Base-by-base conservation (phyloP, 2,329 filamentous ascomycete genomes). In the Xenoacremonium recifei region DNA sequence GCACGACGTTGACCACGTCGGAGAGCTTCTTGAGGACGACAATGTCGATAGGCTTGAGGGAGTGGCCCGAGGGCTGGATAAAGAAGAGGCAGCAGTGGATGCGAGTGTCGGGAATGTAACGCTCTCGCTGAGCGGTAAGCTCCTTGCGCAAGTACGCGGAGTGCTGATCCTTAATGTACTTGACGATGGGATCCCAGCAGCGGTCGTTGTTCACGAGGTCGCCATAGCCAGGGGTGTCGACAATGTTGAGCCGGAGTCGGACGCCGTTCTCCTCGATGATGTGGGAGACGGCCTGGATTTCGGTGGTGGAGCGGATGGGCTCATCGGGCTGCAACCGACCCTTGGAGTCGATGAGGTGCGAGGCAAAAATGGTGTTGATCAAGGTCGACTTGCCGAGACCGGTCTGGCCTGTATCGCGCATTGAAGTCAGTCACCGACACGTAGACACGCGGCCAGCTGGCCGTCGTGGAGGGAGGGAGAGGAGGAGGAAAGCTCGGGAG, bases 141-240 rank as follows among this genome's bases (percentile, higher is more conserved):
- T 99, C 93, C 81, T 99, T 99, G 72, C 93, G 89, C 59, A 99
- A 84, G 76, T 97, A 99, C 62, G 93, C 92, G 39, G 90, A 96
- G 79, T 99, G 93, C 78, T 99, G 93, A 73, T 99, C 93, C 81
- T 99, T 99, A 81, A 99, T 99, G 75, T 99, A 99, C 79, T 99
- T 99, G 79, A 99, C 92, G 68, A 99, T 99, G 51, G 93, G 93
- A 67, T 99, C 93, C 93, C 93, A 99, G 84, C 93, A 99, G 80
- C 93, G 87, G 76, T 99, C 93, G 72, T 99, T 99, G 82, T 99
- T 99, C 72, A 99, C 93, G 65, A 96, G 83, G 64, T 99, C 93
- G 64, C 93, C 93, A 64, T 99, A 99, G 53, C 93, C 93, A 52
- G 93, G 93, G 52, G 93, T 99, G 68, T 99, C 93, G 63, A 99